Evolutionary conservation across 192 early-diverging fungal genomes (phyloP).

Genomic region (Coemansia asiatica): DNA sequence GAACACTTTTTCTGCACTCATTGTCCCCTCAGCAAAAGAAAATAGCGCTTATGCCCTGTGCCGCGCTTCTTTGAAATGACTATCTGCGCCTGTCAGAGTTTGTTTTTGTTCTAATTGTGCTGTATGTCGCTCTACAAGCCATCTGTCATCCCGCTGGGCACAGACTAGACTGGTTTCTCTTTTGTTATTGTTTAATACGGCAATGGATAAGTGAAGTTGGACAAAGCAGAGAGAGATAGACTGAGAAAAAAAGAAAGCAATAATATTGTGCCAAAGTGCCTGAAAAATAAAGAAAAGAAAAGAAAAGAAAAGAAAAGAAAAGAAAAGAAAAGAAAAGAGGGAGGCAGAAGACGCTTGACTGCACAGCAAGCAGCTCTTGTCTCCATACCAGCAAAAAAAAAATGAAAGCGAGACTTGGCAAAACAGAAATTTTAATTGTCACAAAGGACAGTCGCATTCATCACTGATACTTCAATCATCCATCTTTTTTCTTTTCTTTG

Average conservation of each 20-base stretch:
- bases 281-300: not conserved
- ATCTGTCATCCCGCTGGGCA: not conserved
- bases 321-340: not conserved
- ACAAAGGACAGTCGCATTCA: not conserved
- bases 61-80: not conserved
- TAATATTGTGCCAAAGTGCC: too few species aligned
- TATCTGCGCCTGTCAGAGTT: not conserved
- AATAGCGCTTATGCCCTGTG: too few species aligned
- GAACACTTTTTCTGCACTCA: constrained; percentile 27
- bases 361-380: not conserved
- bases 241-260: not conserved
- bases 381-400: not conserved
- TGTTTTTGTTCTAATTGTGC: not conserved
- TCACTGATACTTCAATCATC: not conserved
- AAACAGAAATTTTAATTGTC: not conserved
- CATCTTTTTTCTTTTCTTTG: not conserved
- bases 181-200: too few species aligned
- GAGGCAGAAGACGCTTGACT: not conserved
- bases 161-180: not conserved
- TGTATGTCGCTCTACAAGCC: not conserved
- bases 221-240: not conserved
- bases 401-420: not conserved
- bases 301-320: not conserved
- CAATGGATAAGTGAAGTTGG: too few species aligned
- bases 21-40: not conserved